phyloP scores from a whole-genome alignment of 2,329 filamentous ascomycete genomes.

The Neofusicoccum umdonicola region DNA sequence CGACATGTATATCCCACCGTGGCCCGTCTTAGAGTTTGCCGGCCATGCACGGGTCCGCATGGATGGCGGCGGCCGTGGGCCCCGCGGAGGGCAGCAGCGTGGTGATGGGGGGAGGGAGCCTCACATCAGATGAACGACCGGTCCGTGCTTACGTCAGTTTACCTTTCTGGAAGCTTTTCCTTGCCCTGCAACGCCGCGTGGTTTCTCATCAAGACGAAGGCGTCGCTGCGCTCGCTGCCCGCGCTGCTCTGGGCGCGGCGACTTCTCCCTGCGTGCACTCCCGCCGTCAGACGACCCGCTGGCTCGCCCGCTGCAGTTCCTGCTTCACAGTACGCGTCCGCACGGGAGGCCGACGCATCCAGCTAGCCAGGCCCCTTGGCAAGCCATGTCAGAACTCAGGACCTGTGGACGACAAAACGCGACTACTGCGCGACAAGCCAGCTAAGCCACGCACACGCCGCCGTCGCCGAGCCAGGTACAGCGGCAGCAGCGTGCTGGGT shows the following conservation, averaged over 20 bases:
- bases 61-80: not conserved
- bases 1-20: not conserved
- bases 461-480: not conserved
- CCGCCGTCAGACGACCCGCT: not conserved
- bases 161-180: not conserved
- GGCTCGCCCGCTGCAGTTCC: not conserved
- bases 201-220: not conserved
- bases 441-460: not conserved
- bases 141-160: slow-evolving; percentile 9
- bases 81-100: not conserved
- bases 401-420: too few relatives aligned
- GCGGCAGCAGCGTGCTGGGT: not conserved
- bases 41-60: not conserved
- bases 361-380: too few relatives aligned
- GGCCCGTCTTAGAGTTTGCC: not conserved
- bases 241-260: not conserved
- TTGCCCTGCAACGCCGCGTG: slow-evolving; percentile 6
- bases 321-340: not conserved
- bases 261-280: too few relatives aligned
- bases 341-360: not conserved
- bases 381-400: not conserved
- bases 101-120: not conserved
- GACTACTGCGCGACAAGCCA: not conserved
- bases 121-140: slow-evolving; percentile 5
- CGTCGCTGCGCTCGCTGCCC: not conserved